A percentile compares a stretch with the other conserved stretches of the same genome.
These are phyloP conservation scores for Agastache rugosa DNA, from an alignment of 257 asterid species.

Conservation along the genomic window DNA sequence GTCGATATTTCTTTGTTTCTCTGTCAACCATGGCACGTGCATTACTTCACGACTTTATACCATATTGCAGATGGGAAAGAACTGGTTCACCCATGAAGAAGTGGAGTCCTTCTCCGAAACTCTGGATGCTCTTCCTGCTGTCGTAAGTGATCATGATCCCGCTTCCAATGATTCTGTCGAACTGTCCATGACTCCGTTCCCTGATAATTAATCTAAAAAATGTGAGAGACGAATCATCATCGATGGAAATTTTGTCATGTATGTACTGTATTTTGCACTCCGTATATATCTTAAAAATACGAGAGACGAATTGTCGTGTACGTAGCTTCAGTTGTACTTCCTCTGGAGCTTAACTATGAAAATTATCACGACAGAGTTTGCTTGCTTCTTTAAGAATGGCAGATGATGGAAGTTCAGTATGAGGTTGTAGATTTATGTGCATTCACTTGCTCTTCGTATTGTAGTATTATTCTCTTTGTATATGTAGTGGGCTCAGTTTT, in stretches of 20 bases:
- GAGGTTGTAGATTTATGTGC: background rate
- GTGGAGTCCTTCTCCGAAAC: conserved; percentile 51
- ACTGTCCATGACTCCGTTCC: background rate
- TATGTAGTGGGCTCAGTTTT: background rate
- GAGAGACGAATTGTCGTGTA: too few relatives aligned
- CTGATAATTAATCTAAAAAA: background rate
- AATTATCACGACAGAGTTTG: background rate
- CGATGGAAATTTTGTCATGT: background rate
- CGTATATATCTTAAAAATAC: background rate
- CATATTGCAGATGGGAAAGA: conserved; percentile 54
- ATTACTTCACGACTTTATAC: background rate
- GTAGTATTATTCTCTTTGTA: background rate
- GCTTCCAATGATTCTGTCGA: conserved; percentile 38
- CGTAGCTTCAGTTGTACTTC: background rate
- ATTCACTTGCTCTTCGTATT: background rate
- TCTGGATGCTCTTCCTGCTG: conserved; percentile 37
- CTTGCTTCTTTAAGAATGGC: background rate
- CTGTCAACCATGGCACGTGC: background rate
- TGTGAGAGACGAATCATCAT: background rate
- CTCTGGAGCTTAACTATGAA: background rate
- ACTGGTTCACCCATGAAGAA: conserved; percentile 59
- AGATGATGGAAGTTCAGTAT: background rate
- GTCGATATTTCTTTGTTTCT: background rate
- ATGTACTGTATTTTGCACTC: background rate
- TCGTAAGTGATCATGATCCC: conserved; percentile 15